phyloP scores from a whole-genome alignment of 139 green algal species.

The Eudorina sp. region DNA sequence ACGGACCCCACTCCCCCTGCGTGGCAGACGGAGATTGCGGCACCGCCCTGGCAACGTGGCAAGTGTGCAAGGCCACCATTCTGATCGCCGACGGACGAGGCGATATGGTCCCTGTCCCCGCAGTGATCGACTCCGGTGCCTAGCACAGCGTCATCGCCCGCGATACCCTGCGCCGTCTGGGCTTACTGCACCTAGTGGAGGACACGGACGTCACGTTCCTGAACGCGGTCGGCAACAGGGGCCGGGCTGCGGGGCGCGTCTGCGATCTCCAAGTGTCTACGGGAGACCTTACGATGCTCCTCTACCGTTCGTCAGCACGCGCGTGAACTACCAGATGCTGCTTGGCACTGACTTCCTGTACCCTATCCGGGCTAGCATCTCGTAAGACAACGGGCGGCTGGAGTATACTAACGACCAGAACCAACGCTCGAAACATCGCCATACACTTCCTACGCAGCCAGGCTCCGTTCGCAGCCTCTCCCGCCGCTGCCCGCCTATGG shows the following conservation, averaged over 20 bases:
- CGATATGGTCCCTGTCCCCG: neutral
- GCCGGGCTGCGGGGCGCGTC: neutral
- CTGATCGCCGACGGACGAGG: neutral
- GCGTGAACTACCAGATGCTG: neutral
- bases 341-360: slow-evolving; percentile 29
- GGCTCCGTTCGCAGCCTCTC: too few relatives aligned
- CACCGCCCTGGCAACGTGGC: neutral
- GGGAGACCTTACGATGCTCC: neutral
- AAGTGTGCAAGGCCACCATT: neutral
- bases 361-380: neutral
- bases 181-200: neutral
- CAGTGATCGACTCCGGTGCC: slow-evolving; percentile 2
- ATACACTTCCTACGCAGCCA: neutral
- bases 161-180: neutral
- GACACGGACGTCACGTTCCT: neutral
- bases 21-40: too few relatives aligned
- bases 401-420: slow-evolving; percentile 10
- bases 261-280: neutral
- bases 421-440: neutral
- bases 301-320: neutral
- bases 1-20: too few relatives aligned
- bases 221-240: neutral
- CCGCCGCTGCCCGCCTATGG: too few relatives aligned
- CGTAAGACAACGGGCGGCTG: neutral
- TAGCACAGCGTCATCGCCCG: neutral